phyloP scores from a whole-genome alignment of 306 rosid species.

The Lablab purpureus region DNA sequence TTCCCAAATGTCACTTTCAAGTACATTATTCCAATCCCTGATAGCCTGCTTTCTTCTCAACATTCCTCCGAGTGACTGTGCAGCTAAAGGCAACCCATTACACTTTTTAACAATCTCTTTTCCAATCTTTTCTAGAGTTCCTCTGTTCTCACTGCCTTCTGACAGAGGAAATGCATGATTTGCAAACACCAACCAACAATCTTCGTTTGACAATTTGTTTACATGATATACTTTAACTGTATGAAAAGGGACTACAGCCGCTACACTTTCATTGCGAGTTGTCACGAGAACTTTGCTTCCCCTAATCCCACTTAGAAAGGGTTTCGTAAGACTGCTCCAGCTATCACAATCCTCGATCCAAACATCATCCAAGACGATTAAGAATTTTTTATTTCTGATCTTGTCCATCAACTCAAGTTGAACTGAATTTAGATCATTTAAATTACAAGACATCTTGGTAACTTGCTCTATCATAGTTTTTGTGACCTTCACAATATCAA shows the following conservation, averaged over 20 bases:
- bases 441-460: not conserved
- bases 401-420: not conserved
- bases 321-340: not conserved
- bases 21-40: not conserved
- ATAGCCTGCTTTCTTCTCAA: not conserved
- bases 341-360: not conserved
- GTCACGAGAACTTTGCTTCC: not conserved
- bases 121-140: not conserved
- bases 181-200: not conserved
- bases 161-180: not conserved
- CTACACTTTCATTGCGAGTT: not conserved
- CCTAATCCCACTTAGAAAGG: not conserved
- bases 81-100: not conserved
- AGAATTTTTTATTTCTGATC: not conserved
- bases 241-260: not conserved
- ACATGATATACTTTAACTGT: not conserved
- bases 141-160: not conserved
- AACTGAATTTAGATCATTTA: not conserved
- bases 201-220: not conserved
- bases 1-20: conserved; percentile 1
- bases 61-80: not conserved
- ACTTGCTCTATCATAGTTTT: not conserved
- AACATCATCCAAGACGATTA: not conserved
- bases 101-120: not conserved
- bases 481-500: not conserved